These are phyloP conservation scores for Ascochyta koolunga DNA, from an alignment of 2,329 filamentous ascomycete species.

Conservation along the genomic window DNA sequence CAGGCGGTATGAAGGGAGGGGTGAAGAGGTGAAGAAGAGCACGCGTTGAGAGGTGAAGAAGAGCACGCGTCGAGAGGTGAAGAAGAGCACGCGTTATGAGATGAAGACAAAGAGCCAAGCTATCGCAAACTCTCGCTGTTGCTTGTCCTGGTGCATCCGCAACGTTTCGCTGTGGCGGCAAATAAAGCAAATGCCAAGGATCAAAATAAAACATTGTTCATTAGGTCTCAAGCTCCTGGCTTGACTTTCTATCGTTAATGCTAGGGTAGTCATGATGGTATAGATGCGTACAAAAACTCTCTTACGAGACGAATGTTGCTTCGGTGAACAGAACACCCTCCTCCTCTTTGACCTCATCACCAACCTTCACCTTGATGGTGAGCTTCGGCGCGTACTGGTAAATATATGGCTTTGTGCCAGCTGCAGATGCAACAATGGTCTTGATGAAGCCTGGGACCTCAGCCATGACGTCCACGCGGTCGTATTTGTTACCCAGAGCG, in stretches of 20 bases:
- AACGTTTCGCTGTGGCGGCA: not conserved
- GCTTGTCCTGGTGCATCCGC: not conserved
- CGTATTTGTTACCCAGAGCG: constrained; percentile 70
- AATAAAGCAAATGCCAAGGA: not conserved
- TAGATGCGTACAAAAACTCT: constrained; percentile 19
- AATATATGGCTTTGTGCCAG: constrained; percentile 95
- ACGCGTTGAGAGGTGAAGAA: not conserved
- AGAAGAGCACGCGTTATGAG: not conserved
- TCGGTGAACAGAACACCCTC: constrained; percentile 82
- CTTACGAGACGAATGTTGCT: constrained; percentile 90
- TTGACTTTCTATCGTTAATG: constrained; percentile 40
- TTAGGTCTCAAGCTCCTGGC: constrained; percentile 46
- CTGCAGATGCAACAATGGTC: constrained; percentile 84
- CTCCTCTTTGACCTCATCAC: constrained; percentile 78
- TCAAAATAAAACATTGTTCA: constrained; percentile 23
- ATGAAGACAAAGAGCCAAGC: not conserved
- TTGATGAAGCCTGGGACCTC: constrained; percentile 97
- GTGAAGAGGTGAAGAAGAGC: not conserved
- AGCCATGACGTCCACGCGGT: constrained; percentile 93
- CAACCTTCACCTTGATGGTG: constrained; percentile 82
- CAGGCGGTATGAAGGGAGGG: not conserved
- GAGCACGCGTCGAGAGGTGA: not conserved
- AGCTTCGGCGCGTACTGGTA: constrained; percentile 86
- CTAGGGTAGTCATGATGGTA: constrained; percentile 33
- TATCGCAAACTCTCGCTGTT: not conserved